Conservation (phyloP, 2,329 filamentous ascomycete genomes). For the Nigrospora osmanthi region DNA sequence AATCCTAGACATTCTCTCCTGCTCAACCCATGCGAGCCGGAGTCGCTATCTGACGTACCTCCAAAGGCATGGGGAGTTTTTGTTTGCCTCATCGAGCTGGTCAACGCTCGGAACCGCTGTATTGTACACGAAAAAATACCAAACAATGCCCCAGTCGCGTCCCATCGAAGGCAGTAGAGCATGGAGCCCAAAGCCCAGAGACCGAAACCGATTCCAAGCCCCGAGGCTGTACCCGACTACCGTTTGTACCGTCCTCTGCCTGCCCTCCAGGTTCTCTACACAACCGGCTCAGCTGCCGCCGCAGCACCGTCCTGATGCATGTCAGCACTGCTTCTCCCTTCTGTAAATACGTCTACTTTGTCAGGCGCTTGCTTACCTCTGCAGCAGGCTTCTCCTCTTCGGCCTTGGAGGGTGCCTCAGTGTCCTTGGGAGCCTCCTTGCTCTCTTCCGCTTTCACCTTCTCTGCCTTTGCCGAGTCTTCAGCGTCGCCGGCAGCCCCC, state of each 20-base stretch:
- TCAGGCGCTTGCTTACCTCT: conserved; percentile 22
- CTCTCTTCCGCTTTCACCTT: conserved; percentile 22
- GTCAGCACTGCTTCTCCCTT: neutral
- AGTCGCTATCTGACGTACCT: too few species aligned
- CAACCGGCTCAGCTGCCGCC: neutral
- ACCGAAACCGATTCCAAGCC: too few species aligned
- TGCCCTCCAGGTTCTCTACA: neutral
- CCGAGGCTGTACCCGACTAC: too few species aligned
- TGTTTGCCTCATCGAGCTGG: neutral
- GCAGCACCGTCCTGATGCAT: neutral
- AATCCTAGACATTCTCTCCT: too few species aligned
- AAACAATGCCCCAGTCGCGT: neutral
- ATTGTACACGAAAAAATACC: conserved; percentile 1
- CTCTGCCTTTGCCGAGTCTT: conserved; percentile 12
- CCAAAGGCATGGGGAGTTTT: too few species aligned
- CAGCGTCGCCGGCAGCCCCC: conserved; percentile 14
- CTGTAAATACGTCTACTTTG: neutral
- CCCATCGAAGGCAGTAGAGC: too few species aligned
- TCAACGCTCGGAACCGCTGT: conserved; percentile 1
- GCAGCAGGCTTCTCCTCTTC: conserved; percentile 25
- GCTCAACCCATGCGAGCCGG: too few species aligned
- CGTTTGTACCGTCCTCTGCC: too few species aligned
- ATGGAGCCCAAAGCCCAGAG: too few species aligned
- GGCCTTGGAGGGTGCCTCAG: conserved; percentile 10
- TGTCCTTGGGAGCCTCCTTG: conserved; percentile 6